A percentile compares a stretch with the other conserved stretches of the same genome.
phyloP scores from a whole-genome alignment of 371 early-diverging fungal species.

The Saksenaea vasiformis region DNA sequence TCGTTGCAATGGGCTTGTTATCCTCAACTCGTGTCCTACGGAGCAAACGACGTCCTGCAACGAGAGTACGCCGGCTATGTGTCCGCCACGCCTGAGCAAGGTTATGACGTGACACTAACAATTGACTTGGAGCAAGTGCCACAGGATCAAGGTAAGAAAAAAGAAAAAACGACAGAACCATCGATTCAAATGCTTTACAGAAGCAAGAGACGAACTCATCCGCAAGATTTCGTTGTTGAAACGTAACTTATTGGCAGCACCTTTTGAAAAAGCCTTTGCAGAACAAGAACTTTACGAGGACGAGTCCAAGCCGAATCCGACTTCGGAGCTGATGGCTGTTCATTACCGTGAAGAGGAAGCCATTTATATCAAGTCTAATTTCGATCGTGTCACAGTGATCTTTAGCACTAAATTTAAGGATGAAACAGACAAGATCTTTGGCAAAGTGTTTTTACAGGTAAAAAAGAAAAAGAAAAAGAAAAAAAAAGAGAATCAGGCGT shows the following conservation, averaged over 20 bases:
- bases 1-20: slow-evolving; percentile 87
- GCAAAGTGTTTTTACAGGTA: slow-evolving; percentile 95
- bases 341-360: slow-evolving; percentile 94
- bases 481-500: not conserved
- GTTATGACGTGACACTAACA: slow-evolving; percentile 82
- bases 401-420: slow-evolving; percentile 96
- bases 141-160: slow-evolving; percentile 61
- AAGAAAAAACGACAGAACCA: not conserved
- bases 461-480: not conserved
- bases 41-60: slow-evolving; percentile 77
- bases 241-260: slow-evolving; percentile 91
- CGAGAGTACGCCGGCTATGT: slow-evolving; percentile 81
- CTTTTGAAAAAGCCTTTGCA: slow-evolving; percentile 88
- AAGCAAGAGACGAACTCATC: slow-evolving; percentile 68
- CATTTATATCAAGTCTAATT: slow-evolving; percentile 85
- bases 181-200: slow-evolving; percentile 9
- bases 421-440: slow-evolving; percentile 94
- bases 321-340: slow-evolving; percentile 81
- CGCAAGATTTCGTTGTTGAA: slow-evolving; percentile 85
- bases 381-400: slow-evolving; percentile 96
- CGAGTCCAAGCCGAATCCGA: slow-evolving; percentile 56
- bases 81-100: slow-evolving; percentile 63
- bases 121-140: slow-evolving; percentile 82
- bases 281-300: slow-evolving; percentile 80
- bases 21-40: slow-evolving; percentile 75